These are phyloP conservation scores for Diaporthe aspalathi DNA, from an alignment of 2,329 filamentous ascomycete species.

Conservation along the genomic window DNA sequence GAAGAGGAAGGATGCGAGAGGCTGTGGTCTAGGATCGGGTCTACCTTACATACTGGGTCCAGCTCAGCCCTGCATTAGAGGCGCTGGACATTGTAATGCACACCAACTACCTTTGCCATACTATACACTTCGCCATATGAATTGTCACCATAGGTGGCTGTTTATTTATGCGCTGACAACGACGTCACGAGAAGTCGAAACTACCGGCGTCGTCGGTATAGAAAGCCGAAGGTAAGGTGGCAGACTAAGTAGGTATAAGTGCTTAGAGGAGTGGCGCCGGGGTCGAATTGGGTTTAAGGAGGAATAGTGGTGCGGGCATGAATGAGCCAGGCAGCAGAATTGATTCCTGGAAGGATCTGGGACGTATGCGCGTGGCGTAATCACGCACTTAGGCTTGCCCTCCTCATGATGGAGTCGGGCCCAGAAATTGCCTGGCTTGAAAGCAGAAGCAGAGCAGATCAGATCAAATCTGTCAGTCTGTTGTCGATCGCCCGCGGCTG, in stretches of 20 bases:
- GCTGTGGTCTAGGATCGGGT: background rate
- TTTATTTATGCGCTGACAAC: background rate
- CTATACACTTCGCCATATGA: background rate
- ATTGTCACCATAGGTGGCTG: background rate
- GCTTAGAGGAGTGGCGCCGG: background rate
- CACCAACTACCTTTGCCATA: slow-evolving; percentile 28
- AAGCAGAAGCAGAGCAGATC: too few species aligned
- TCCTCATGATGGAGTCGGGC: background rate
- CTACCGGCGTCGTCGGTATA: background rate
- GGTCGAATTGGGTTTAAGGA: slow-evolving; percentile 20
- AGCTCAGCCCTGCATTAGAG: slow-evolving; percentile 14
- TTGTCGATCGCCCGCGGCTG: too few species aligned
- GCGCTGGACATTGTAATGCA: slow-evolving; percentile 27
- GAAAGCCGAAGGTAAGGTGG: background rate
- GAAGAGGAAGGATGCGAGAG: slow-evolving; percentile 10
- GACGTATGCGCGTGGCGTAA: slow-evolving; percentile 11
- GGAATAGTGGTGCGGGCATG: slow-evolving; percentile 5
- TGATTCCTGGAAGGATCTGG: slow-evolving; percentile 30
- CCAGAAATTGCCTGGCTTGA: background rate
- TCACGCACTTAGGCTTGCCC: background rate
- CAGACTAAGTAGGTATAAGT: background rate
- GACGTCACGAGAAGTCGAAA: background rate
- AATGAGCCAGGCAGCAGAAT: slow-evolving; percentile 32
- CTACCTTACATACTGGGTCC: slow-evolving; percentile 20
- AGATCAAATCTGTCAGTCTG: too few species aligned